Percentiles rank a stretch among this genome's conserved stretches.
Evolutionary conservation across 2,329 filamentous ascomycete genomes (phyloP).

Genomic region (Cordyceps cicadae): DNA sequence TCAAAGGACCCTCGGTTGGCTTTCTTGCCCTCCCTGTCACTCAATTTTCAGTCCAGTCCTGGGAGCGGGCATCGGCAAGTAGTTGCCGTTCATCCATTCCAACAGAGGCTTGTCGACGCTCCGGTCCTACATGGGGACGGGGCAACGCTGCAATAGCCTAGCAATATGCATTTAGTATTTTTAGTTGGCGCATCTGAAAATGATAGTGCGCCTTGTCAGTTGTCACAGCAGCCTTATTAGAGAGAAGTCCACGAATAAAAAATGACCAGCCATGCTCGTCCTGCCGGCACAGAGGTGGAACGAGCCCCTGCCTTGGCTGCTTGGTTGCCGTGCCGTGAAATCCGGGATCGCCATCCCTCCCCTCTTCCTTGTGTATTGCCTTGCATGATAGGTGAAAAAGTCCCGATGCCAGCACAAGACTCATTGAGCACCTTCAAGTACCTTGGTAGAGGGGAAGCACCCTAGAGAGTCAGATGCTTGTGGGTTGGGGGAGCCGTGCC

Average conservation of each 20-base stretch:
- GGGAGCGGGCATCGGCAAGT: neutral
- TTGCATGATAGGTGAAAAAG: neutral
- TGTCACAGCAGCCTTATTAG: too few relatives aligned
- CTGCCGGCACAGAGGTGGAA: too few relatives aligned
- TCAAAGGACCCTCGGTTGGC: too few relatives aligned
- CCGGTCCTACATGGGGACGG: neutral
- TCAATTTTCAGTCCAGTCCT: neutral
- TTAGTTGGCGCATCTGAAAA: too few relatives aligned
- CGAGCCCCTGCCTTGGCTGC: neutral
- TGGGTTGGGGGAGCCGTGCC: neutral
- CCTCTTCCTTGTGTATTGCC: neutral
- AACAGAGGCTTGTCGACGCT: neutral
- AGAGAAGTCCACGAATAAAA: too few relatives aligned
- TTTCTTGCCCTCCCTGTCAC: too few relatives aligned
- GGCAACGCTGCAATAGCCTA: too few relatives aligned
- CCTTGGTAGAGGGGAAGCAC: neutral
- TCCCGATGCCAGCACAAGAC: neutral
- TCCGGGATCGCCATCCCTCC: neutral
- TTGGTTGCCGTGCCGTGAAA: conserved; percentile 6
- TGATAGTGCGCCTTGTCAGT: too few relatives aligned
- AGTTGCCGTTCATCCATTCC: neutral
- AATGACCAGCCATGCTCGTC: too few relatives aligned
- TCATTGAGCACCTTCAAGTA: neutral
- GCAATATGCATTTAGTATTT: too few relatives aligned
- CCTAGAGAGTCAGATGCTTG: neutral